Conservation (phyloP, 306 rosid species). For the Erythrophleum fordii region DNA sequence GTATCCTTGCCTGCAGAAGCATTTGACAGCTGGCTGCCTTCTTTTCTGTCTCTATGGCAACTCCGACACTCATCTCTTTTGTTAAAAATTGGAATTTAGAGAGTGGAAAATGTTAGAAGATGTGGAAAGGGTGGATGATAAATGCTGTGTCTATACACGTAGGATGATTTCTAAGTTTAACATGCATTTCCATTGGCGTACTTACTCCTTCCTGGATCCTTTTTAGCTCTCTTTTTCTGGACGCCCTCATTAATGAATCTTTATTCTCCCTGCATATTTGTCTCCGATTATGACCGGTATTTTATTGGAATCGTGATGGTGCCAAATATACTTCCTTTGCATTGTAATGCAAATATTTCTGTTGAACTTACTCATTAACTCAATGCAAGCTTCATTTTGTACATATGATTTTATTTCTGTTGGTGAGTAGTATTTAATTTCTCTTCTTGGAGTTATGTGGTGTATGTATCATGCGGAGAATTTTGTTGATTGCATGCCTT, state of each 20-base stretch:
- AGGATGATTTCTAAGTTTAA: background rate
- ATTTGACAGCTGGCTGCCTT: conserved; percentile 11
- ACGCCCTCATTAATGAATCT: background rate
- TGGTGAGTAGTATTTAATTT: background rate
- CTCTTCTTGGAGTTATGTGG: background rate
- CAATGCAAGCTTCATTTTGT: background rate
- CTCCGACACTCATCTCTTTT: background rate
- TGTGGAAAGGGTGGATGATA: background rate
- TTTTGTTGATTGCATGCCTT: conserved; percentile 2
- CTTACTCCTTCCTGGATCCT: background rate
- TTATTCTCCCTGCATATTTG: background rate
- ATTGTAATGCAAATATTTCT: conserved; percentile 6
- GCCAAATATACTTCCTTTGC: background rate
- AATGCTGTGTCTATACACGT: background rate
- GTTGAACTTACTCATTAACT: background rate
- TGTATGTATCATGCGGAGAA: background rate
- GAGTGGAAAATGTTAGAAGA: background rate
- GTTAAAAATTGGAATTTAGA: background rate
- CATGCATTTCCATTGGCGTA: background rate
- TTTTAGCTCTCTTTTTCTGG: background rate
- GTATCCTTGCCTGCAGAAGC: background rate
- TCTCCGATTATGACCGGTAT: background rate
- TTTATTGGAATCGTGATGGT: too few relatives aligned
- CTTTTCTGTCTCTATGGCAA: background rate
- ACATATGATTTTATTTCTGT: conserved; percentile 3